Base-by-base conservation (phyloP, 2,329 filamentous ascomycete species). In the Rhinocladiella mackenziei region DNA sequence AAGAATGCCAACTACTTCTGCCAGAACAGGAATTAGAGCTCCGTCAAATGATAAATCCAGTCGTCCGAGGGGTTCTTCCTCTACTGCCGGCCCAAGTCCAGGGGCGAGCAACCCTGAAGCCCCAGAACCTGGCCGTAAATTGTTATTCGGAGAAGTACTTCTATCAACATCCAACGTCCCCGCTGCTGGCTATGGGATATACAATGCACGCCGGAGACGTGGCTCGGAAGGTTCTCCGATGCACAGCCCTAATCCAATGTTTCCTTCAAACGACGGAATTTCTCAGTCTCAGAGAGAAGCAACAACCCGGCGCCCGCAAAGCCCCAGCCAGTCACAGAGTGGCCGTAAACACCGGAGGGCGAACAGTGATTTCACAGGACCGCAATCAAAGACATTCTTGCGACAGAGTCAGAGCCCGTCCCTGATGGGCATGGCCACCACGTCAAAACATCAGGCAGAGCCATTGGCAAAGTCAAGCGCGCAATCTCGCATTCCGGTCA, bases 121-220 rank as follows among this genome's bases (percentile, higher is more conserved):
- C 14, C 33, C 18, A 56, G 60, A 40, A 46, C 45, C 28, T 56
- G 52, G 31, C 35, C 71, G 73, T 41, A 74, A 74, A 50, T 76
- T 86, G 25, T 67, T 89, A 14, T 91, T 91, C 66, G 86, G 86
- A 26, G 86, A 89, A 63, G 76, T 89, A 54, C 67, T 80, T 19
- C 74, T 78, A n/a, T 71, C 78, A 26, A 73, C 32, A 4, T 33
- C 35, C n/a, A 36, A 38, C 14, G 26, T 39, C 9, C 29, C 78
- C 54, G 35, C 51, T 13, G 49, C 49, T 39, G 80, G 78, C 4
- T 80, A 79, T 65, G 82, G 81, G 39, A 84, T 84, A 52, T 69
- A 75, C 48, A 62, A 65, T 23, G 58, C 68, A 37, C 68, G 74
- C 38, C 70, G 72, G 48, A 72, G 83, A 51, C 75, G 83, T 63